These are phyloP conservation scores for Tausonia pullulans DNA, from an alignment of 1,284 basidiomycete genomes.

Conservation along the genomic window DNA sequence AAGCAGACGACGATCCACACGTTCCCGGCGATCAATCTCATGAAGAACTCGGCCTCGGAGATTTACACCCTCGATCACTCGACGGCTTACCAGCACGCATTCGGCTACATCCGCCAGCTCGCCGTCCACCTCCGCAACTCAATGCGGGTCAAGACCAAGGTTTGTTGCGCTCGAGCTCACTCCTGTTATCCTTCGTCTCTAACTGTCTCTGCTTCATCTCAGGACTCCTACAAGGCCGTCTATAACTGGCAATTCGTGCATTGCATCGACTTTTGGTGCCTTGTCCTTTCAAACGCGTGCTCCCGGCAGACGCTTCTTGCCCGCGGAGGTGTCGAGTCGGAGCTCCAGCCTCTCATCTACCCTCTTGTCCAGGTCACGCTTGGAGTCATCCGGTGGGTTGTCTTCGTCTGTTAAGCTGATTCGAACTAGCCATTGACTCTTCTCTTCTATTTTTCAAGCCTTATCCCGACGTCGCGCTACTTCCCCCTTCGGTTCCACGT, in stretches of 20 bases:
- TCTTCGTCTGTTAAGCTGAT: neutral
- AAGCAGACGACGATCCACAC: conserved; percentile 77
- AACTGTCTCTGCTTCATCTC: conserved; percentile 15
- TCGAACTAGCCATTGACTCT: neutral
- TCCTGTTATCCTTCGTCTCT: neutral
- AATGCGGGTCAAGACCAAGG: conserved; percentile 79
- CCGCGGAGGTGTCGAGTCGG: conserved; percentile 51
- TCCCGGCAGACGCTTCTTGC: conserved; percentile 47
- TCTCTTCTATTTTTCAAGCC: conserved; percentile 38
- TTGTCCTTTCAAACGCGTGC: conserved; percentile 74
- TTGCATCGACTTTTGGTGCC: conserved; percentile 90
- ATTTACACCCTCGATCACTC: conserved; percentile 70
- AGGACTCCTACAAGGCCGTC: conserved; percentile 82
- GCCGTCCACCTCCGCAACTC: conserved; percentile 86
- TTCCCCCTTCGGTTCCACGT: conserved; percentile 71
- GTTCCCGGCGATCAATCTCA: conserved; percentile 84
- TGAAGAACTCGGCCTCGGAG: conserved; percentile 96
- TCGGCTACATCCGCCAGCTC: conserved; percentile 91
- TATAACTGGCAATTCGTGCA: conserved; percentile 99
- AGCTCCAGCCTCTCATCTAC: conserved; percentile 79
- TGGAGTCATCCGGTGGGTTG: conserved; percentile 72
- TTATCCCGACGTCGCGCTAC: conserved; percentile 69
- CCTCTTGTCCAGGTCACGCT: conserved; percentile 89
- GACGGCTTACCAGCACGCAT: conserved; percentile 83
- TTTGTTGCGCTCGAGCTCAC: conserved; percentile 31